phyloP scores from a whole-genome alignment of 148 eudicot genomes.

The Diospyros lotus region DNA sequence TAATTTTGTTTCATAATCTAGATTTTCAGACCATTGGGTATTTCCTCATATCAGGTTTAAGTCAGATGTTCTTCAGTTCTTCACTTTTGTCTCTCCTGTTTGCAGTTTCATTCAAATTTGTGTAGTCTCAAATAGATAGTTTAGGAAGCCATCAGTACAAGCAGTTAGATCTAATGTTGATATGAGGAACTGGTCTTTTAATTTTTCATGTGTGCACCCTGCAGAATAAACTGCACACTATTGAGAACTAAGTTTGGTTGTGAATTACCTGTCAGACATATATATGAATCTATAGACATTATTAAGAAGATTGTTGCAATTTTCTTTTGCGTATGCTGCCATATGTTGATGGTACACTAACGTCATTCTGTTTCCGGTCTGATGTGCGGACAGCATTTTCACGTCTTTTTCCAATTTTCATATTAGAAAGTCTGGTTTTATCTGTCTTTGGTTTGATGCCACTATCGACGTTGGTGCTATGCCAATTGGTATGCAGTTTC shows the following conservation, averaged over 20 bases:
- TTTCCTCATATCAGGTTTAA: not conserved
- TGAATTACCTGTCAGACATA: too few relatives aligned
- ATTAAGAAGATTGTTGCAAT: not conserved
- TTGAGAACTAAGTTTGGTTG: too few relatives aligned
- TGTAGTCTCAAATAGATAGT: not conserved
- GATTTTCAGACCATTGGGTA: too few relatives aligned
- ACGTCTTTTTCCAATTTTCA: not conserved
- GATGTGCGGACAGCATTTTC: not conserved
- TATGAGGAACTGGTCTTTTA: not conserved
- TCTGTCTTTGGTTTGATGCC: not conserved
- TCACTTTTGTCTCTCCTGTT: not conserved
- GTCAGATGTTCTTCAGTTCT: not conserved
- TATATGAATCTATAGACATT: not conserved
- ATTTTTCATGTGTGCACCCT: not conserved
- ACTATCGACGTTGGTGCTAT: not conserved
- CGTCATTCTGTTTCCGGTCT: too few relatives aligned
- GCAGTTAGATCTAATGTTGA: not conserved
- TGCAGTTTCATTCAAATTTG: not conserved
- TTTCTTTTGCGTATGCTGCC: not conserved
- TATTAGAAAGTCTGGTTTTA: not conserved
- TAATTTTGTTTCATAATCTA: not conserved
- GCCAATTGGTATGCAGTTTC: not conserved
- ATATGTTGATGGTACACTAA: not conserved
- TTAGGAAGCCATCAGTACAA: not conserved
- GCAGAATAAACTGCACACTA: too few relatives aligned